Conservation (phyloP, 495 filamentous ascomycete genomes). For the Penicillium canariense region DNA sequence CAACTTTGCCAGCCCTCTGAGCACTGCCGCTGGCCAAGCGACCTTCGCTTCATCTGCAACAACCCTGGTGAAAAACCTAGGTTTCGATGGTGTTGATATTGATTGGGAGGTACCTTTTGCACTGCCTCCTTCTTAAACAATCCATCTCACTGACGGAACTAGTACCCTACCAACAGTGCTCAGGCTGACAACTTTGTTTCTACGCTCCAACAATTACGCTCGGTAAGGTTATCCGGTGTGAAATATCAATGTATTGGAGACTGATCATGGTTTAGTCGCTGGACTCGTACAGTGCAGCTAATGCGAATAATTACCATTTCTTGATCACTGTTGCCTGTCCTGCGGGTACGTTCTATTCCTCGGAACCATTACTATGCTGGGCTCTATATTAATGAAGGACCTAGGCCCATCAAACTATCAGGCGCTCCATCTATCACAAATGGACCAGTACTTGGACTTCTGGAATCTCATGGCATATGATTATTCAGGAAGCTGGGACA, state of each 20-base stretch:
- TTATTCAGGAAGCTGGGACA: slow-evolving; percentile 70
- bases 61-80: slow-evolving; percentile 62
- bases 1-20: slow-evolving; percentile 68
- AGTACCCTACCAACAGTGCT: slow-evolving; percentile 33
- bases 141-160: not conserved
- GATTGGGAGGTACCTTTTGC: slow-evolving; percentile 55
- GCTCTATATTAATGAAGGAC: slow-evolving; percentile 15
- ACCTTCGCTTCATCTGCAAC: slow-evolving; percentile 67
- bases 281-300: slow-evolving; percentile 56
- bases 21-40: slow-evolving; percentile 54
- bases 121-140: too few species aligned
- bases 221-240: slow-evolving; percentile 22
- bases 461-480: slow-evolving; percentile 81
- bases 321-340: slow-evolving; percentile 66
- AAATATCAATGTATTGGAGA: not conserved
- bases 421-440: slow-evolving; percentile 55
- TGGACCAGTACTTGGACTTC: slow-evolving; percentile 66
- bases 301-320: slow-evolving; percentile 54
- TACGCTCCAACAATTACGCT: slow-evolving; percentile 56
- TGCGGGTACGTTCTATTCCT: slow-evolving; percentile 30
- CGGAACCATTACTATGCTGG: not conserved
- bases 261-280: slow-evolving; percentile 41
- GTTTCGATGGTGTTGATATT: slow-evolving; percentile 61
- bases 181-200: slow-evolving; percentile 64
- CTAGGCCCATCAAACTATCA: slow-evolving; percentile 60